phyloP scores from a whole-genome alignment of 768 basidiomycete genomes.

The Saitozyma podzolica region DNA sequence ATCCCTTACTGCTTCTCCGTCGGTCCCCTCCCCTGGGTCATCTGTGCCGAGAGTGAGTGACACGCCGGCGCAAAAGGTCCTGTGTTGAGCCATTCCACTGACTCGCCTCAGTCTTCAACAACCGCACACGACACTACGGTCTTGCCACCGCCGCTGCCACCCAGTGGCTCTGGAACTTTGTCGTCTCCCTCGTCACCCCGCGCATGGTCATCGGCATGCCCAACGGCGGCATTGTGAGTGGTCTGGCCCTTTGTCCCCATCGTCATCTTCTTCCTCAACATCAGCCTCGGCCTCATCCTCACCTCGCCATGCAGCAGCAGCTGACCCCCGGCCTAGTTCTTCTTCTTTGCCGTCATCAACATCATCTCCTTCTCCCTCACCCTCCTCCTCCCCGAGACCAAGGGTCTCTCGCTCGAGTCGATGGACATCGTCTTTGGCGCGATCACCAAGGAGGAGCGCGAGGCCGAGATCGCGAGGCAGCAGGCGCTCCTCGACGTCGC shows the following conservation, averaged over 20 bases:
- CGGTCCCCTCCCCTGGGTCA: slow-evolving; percentile 69
- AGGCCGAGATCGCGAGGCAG: slow-evolving; percentile 29
- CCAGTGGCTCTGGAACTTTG: slow-evolving; percentile 58
- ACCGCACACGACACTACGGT: slow-evolving; percentile 77
- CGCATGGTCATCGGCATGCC: slow-evolving; percentile 40
- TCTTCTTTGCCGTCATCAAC: slow-evolving; percentile 45
- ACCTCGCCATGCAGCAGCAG: too few species aligned
- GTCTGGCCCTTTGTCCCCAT: too few species aligned
- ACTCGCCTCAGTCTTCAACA: slow-evolving; percentile 67
- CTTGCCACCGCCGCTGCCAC: slow-evolving; percentile 71
- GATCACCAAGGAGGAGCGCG: slow-evolving; percentile 40
- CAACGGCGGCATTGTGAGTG: slow-evolving; percentile 31
- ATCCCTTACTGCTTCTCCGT: slow-evolving; percentile 83
- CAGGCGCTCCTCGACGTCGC: not conserved
- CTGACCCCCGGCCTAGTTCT: slow-evolving; percentile 16
- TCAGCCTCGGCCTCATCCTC: too few species aligned
- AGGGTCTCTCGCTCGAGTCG: slow-evolving; percentile 30
- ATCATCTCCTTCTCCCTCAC: slow-evolving; percentile 20
- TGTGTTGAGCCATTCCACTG: not conserved
- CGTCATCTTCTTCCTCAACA: too few species aligned
- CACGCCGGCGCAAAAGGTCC: not conserved
- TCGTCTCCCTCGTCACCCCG: slow-evolving; percentile 35
- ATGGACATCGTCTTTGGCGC: slow-evolving; percentile 46
- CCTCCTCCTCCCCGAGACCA: slow-evolving; percentile 25
- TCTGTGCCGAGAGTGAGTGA: slow-evolving; percentile 64